These are phyloP conservation scores for Aspergillus niger DNA, from an alignment of 2,329 filamentous ascomycete genomes.

Conservation along the genomic window DNA sequence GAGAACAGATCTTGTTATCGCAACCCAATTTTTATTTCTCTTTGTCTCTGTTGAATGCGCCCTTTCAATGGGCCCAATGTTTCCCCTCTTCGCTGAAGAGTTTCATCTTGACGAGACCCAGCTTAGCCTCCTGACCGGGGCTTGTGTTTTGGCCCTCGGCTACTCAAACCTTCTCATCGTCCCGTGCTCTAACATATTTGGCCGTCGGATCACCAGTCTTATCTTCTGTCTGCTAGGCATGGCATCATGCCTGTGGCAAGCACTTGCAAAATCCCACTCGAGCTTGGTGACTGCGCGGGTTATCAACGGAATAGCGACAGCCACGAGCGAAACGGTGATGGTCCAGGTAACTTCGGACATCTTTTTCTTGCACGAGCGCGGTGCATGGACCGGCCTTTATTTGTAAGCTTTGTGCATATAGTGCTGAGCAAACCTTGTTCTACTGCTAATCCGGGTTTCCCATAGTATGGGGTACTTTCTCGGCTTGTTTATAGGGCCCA, in stretches of 20 bases:
- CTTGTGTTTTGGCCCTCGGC: slow-evolving; percentile 8
- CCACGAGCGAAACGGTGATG: slow-evolving; percentile 9
- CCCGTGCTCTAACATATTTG: slow-evolving; percentile 10
- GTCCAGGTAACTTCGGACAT: slow-evolving; percentile 8
- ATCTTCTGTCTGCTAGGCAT: not conserved
- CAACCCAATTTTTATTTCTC: not conserved
- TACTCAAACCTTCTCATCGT: slow-evolving; percentile 11
- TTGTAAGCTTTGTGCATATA: slow-evolving; percentile 7
- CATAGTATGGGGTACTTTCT: slow-evolving; percentile 7
- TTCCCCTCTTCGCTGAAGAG: slow-evolving; percentile 5
- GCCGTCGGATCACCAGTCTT: slow-evolving; percentile 3
- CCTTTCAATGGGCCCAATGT: slow-evolving; percentile 12
- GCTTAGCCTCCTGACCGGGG: not conserved
- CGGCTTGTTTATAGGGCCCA: slow-evolving; percentile 10
- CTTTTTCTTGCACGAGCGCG: slow-evolving; percentile 14
- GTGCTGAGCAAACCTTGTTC: not conserved
- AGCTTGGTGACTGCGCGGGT: slow-evolving; percentile 7
- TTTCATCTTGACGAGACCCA: not conserved
- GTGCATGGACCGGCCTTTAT: slow-evolving; percentile 8
- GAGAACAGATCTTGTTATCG: not conserved
- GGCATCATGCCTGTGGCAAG: slow-evolving; percentile 8
- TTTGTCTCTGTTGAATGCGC: slow-evolving; percentile 1
- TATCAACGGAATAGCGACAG: slow-evolving; percentile 7
- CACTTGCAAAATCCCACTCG: not conserved
- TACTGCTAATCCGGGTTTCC: not conserved